Base-by-base conservation (phyloP, 2,329 filamentous ascomycete genomes). In the Calonectria honghensis region DNA sequence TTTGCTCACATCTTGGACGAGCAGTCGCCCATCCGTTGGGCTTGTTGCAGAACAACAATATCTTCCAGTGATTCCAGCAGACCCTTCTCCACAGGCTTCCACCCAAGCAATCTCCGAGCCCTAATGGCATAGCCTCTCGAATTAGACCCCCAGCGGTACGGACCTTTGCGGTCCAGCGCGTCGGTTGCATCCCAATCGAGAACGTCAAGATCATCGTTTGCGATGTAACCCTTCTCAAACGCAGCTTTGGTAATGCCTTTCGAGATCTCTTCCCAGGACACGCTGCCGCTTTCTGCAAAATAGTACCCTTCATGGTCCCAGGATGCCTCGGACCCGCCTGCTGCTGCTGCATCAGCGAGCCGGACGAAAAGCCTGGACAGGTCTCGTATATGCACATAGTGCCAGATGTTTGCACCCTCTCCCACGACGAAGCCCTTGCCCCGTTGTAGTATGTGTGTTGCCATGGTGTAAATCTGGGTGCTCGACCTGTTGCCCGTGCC, bases 291-390 rank as follows among this genome's bases (percentile, higher is more conserved):
- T 27, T 29, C 35, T 9, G 57, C 57, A 39, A 61, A 61, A 61
- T 61, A 39, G n/a, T 39, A 61, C 14, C 54, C 54, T 61, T 61
- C 54, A 16, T 39, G 31, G 11, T 61, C 54, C 54, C 54, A 61
- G 11, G 54, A 27, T 5, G 54, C 54, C n/a, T 16, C 10, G n/a
- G 11, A 27, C 24, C 32, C 32, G 4, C 32, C 32, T 27, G n/a
- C 13, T 16, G 29, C 54, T 6, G 54, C 54, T 16, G 54, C 54
- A 4, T 39, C 29, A 20, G 54, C 32, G 11, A 61, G 54, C 1
- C n/a, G 32, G n/a, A 61, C 35, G 6, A 18, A 61, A 20, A 61
- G 35, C 14, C 10, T 14, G 13, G 54, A 39, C 13, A 39, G 6
- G n/a, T 61, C 32, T n/a, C 54, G 54, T 13, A 61, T 27, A 5